Evolutionary conservation across 2,329 filamentous ascomycete species (phyloP), one percentile per base, ranked within the genome.

Genomic region (Helotiales sp.): DNA sequence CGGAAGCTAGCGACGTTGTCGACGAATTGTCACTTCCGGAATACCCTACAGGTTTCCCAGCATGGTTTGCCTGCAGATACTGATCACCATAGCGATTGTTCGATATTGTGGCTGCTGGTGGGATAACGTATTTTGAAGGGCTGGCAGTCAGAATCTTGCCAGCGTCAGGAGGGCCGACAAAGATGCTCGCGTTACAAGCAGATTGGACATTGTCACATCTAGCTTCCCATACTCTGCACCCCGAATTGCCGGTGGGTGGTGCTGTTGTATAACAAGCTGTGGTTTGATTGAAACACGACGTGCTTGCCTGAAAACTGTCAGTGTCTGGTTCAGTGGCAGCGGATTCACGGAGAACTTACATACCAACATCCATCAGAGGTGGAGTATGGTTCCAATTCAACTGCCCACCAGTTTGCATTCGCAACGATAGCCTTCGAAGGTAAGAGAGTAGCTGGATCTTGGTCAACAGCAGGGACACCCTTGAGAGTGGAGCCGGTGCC

Each of bases 381-480:
- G 4, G 73, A 75, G 74, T 88, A 90, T 8, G 72, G 66, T 0
- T 80, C 70, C 1, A 90, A 77, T 67, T 89, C 81, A 58, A 79
- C 75, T 52, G 80, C 87, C 72, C 86, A 89, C 88, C 87, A 91
- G 75, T 91, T 90, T 58, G 76, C 87, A 69, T 89, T 90, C 68
- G 84, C 83, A 59, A 86, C 68, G 34, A 89, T 75, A 68, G 84
- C 88, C 64, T 77, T 74, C 1, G 67, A 54, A 0, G 86, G 86
- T 52, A 84, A 79, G 71, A 79, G 71, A 12, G 84, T 85, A 38
- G 79, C 75, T 25, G 10, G 3, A 67, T 72, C 62, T 81, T 30
- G 40, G 52, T 42, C 57, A 65, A 58, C 59, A 3, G 10, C 13
- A 15, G 22, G 22, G 27, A 44, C n/a, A n/a, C n/a, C 40, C 3